These are phyloP conservation scores for Aspergillus leporis DNA, from an alignment of 495 filamentous ascomycete genomes.

Conservation along the genomic window DNA sequence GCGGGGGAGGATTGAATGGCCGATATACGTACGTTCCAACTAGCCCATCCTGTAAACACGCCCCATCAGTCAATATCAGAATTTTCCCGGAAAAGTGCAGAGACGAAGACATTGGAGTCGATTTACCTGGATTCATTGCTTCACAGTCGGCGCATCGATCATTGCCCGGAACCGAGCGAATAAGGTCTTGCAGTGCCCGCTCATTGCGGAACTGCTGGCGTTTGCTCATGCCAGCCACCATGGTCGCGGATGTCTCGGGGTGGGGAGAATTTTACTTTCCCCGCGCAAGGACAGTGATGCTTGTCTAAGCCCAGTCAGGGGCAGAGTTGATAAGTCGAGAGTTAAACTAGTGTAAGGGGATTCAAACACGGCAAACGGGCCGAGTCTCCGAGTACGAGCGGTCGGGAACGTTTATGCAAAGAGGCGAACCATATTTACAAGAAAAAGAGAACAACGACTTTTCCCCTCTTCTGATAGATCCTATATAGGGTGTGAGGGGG, in stretches of 20 bases:
- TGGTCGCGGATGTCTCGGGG: conserved; percentile 33
- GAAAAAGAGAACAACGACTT: not conserved
- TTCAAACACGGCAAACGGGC: conserved; percentile 11
- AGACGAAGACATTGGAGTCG: not conserved
- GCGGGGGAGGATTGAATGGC: not conserved
- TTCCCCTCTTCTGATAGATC: not conserved
- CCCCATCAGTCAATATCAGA: conserved; percentile 10
- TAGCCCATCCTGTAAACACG: conserved; percentile 78
- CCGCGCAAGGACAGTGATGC: not conserved
- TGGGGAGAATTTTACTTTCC: conserved; percentile 6
- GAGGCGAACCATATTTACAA: conserved; percentile 24
- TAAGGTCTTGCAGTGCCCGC: conserved; percentile 83
- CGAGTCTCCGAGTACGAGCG: conserved; percentile 19
- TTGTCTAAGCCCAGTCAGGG: conserved; percentile 7
- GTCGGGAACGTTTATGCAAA: conserved; percentile 11
- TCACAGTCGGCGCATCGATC: conserved; percentile 93
- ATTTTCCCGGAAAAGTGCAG: not conserved
- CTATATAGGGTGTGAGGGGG: too few species aligned
- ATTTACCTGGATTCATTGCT: conserved; percentile 86
- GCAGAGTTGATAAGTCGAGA: not conserved
- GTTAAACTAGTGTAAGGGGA: not conserved
- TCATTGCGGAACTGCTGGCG: conserved; percentile 97
- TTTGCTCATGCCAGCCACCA: conserved; percentile 71
- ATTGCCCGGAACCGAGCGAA: conserved; percentile 86
- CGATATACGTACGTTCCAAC: conserved; percentile 82